A percentile compares a stretch with the other conserved stretches of the same genome.
Conservation (phyloP, 2,329 filamentous ascomycete species). For the Furcasterigmium sp. region DNA sequence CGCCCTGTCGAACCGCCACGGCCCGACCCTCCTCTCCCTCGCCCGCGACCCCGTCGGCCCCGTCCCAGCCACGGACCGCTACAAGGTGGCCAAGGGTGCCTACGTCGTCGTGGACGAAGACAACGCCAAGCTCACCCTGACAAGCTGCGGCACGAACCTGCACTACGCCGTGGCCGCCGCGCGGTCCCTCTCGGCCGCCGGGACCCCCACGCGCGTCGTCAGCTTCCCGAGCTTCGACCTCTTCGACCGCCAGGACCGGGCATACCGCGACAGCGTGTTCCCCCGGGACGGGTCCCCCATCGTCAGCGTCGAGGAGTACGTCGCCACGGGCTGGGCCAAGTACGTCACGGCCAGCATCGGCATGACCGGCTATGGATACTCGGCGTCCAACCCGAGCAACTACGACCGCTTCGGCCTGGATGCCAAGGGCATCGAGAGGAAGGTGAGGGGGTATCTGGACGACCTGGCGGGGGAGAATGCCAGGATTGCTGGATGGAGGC, state of each 20-base stretch:
- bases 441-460: slow-evolving; percentile 14
- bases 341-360: slow-evolving; percentile 44
- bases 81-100: slow-evolving; percentile 22
- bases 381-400: slow-evolving; percentile 36
- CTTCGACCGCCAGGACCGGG: slow-evolving; percentile 9
- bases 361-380: slow-evolving; percentile 41
- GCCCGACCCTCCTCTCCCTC: slow-evolving; percentile 26
- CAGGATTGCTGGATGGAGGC: slow-evolving; percentile 15
- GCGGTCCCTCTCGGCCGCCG: too few species aligned
- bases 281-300: too few species aligned
- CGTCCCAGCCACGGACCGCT: slow-evolving; percentile 17
- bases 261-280: slow-evolving; percentile 27
- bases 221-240: slow-evolving; percentile 9
- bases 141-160: slow-evolving; percentile 17
- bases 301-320: slow-evolving; percentile 43
- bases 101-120: too few species aligned
- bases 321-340: slow-evolving; percentile 40
- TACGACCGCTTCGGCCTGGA: slow-evolving; percentile 43
- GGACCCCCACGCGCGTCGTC: too few species aligned
- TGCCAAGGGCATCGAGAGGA: slow-evolving; percentile 28
- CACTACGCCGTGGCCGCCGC: slow-evolving; percentile 35
- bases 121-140: slow-evolving; percentile 21
- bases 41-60: slow-evolving; percentile 26
- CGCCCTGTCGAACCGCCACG: too few species aligned
- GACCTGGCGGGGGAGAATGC: slow-evolving; percentile 15